Evolutionary conservation across 2,329 filamentous ascomycete species (phyloP).

Genomic region (Pyrenophora seminiperda): DNA sequence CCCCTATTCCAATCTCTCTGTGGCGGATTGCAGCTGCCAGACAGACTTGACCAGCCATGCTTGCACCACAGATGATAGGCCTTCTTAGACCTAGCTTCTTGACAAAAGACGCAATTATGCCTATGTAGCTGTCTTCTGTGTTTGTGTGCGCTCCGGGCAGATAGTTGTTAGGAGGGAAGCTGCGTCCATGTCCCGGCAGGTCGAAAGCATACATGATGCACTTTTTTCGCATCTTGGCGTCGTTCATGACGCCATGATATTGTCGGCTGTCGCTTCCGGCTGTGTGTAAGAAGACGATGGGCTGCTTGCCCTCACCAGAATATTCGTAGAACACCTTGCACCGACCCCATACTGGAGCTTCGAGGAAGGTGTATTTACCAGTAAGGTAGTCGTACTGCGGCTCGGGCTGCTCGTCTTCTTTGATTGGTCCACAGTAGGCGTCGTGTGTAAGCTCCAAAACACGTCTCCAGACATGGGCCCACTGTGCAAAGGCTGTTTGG

Average conservation of each 20-base stretch:
- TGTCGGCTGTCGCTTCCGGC: constrained; percentile 56
- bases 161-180: constrained; percentile 53
- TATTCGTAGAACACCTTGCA: constrained; percentile 59
- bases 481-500: constrained; percentile 52
- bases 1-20: constrained; percentile 54
- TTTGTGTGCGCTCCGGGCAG: constrained; percentile 55
- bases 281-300: constrained; percentile 54
- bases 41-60: constrained; percentile 58
- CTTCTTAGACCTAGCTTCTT: constrained; percentile 52
- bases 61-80: constrained; percentile 57
- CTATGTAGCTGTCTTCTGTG: constrained; percentile 55
- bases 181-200: constrained; percentile 56
- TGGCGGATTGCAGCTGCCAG: constrained; percentile 55
- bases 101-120: constrained; percentile 53
- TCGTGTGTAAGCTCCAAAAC: constrained; percentile 57
- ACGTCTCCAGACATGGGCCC: constrained; percentile 55
- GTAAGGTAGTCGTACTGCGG: constrained; percentile 52
- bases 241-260: constrained; percentile 60
- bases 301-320: constrained; percentile 53
- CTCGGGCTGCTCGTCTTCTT: constrained; percentile 47
- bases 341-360: constrained; percentile 54
- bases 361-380: constrained; percentile 56
- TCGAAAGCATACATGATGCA: constrained; percentile 59
- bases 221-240: constrained; percentile 53
- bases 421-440: constrained; percentile 53